These are phyloP conservation scores for Diplodia corticola DNA, from an alignment of 2,329 filamentous ascomycete genomes.

Conservation along the genomic window DNA sequence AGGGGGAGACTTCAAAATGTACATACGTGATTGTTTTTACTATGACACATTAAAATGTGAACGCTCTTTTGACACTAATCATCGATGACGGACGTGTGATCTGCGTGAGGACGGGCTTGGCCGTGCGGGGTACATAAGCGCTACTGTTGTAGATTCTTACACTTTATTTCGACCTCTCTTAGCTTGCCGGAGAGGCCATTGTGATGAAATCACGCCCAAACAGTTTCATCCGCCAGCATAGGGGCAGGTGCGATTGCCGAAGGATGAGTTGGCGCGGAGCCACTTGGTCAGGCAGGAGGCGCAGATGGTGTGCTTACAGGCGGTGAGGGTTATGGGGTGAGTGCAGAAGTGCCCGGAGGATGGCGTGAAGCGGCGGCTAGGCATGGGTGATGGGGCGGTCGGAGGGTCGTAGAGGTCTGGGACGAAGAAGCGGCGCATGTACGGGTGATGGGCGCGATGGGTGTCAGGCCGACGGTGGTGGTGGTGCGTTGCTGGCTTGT, in stretches of 20 bases:
- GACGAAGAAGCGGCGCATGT: too few species aligned
- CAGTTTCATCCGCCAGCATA: not conserved
- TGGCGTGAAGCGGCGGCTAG: too few species aligned
- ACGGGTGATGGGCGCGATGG: too few species aligned
- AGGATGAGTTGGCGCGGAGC: not conserved
- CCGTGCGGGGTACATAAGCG: too few species aligned
- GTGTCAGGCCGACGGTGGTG: too few species aligned
- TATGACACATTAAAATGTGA: not conserved
- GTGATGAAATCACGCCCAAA: too few species aligned
- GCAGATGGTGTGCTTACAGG: not conserved
- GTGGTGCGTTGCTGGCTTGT: too few species aligned
- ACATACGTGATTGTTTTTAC: not conserved
- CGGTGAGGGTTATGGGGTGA: not conserved
- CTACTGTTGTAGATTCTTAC: too few species aligned
- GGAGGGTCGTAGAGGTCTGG: too few species aligned
- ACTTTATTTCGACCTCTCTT: too few species aligned
- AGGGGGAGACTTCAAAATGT: not conserved
- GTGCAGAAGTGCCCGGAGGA: not conserved
- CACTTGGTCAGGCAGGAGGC: not conserved
- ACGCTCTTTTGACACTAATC: not conserved
- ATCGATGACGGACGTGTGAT: not conserved
- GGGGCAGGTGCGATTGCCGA: not conserved
- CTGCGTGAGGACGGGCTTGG: not conserved
- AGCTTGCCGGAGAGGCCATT: too few species aligned
- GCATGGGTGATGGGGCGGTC: too few species aligned